Conservation (phyloP, 176 grass and related monocot genomes). For the Ananas comosus region DNA sequence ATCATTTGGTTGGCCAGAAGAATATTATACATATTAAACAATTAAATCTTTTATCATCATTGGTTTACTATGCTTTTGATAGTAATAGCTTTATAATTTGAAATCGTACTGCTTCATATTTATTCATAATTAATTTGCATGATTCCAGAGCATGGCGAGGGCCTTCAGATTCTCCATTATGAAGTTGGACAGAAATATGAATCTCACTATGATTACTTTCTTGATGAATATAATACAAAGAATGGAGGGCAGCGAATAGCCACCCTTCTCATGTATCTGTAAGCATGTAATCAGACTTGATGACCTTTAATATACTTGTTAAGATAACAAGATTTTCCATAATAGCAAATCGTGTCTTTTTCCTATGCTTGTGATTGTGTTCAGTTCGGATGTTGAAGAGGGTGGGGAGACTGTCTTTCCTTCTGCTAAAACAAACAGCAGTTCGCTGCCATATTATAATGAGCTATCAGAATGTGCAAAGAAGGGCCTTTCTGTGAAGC, state of each 20-base stretch:
- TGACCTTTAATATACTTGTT: background rate
- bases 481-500: slow-evolving; percentile 67
- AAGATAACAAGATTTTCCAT: background rate
- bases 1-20: too few relatives aligned
- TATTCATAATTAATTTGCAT: slow-evolving; percentile 9
- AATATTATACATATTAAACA: too few relatives aligned
- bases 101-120: background rate
- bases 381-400: slow-evolving; percentile 97
- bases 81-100: too few relatives aligned
- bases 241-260: slow-evolving; percentile 91
- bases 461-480: slow-evolving; percentile 85
- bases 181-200: slow-evolving; percentile 96
- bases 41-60: too few relatives aligned
- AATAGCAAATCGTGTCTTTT: slow-evolving; percentile 16
- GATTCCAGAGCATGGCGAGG: slow-evolving; percentile 76
- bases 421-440: slow-evolving; percentile 59
- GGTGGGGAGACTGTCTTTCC: slow-evolving; percentile 95
- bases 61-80: too few relatives aligned
- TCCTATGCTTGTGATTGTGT: slow-evolving; percentile 16
- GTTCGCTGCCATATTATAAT: slow-evolving; percentile 63
- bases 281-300: slow-evolving; percentile 24
- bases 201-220: slow-evolving; percentile 90
- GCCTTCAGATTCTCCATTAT: slow-evolving; percentile 97
- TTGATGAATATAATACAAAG: slow-evolving; percentile 82
- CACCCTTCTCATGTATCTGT: slow-evolving; percentile 99